A percentile compares a stretch with the other conserved stretches of the same genome.
Conservation (phyloP, 2,329 filamentous ascomycete species). For the Colletotrichum karsti region DNA sequence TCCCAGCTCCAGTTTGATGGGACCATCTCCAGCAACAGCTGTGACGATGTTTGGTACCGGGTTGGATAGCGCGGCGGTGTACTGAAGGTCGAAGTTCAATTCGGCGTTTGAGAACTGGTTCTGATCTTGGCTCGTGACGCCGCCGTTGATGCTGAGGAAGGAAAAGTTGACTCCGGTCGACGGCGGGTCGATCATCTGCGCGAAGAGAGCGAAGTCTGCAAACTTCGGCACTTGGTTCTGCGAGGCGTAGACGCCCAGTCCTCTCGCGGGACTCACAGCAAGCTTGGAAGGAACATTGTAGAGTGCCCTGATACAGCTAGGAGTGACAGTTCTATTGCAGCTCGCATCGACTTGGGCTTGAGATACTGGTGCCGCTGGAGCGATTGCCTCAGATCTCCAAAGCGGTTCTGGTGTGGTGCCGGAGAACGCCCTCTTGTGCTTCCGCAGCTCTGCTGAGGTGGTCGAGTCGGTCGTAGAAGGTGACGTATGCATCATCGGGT, state of each 20-base stretch:
- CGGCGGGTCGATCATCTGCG: slow-evolving; percentile 60
- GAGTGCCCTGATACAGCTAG: slow-evolving; percentile 51
- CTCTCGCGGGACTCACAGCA: slow-evolving; percentile 36
- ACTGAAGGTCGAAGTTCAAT: slow-evolving; percentile 48
- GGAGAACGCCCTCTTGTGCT: neutral
- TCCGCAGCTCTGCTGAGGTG: neutral
- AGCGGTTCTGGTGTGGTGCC: neutral
- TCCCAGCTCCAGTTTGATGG: slow-evolving; percentile 17
- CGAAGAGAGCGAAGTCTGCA: slow-evolving; percentile 64
- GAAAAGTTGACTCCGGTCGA: slow-evolving; percentile 63
- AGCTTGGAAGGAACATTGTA: slow-evolving; percentile 53
- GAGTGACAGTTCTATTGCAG: slow-evolving; percentile 51
- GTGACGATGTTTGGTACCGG: slow-evolving; percentile 44
- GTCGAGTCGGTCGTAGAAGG: rapidly evolving
- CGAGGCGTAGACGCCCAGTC: slow-evolving; percentile 41
- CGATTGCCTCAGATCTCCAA: neutral
- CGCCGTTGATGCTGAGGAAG: slow-evolving; percentile 64
- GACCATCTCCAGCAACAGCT: slow-evolving; percentile 40
- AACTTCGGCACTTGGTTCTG: slow-evolving; percentile 58
- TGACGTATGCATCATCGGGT: slow-evolving; percentile 35
- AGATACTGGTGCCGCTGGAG: neutral
- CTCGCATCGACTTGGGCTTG: slow-evolving; percentile 17
- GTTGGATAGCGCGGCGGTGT: slow-evolving; percentile 42
- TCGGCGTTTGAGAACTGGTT: slow-evolving; percentile 43
- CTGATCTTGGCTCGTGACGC: slow-evolving; percentile 47